Percentiles rank a stretch among this genome's conserved stretches.
Conservation (phyloP, 345 rosid genomes). For the Zanthoxylum bungeanum region DNA sequence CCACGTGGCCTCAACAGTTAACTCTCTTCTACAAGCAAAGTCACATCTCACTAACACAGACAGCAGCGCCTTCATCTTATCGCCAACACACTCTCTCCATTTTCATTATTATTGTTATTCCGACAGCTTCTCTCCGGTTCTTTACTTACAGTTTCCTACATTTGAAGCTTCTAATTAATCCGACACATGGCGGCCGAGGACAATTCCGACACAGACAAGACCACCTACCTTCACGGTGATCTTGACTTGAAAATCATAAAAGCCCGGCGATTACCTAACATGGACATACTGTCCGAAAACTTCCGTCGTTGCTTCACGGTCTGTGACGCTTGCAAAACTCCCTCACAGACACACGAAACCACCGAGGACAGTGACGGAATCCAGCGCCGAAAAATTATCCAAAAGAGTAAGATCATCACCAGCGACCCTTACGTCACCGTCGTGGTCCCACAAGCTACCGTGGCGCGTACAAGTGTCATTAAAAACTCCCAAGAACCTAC, state of each 20-base stretch:
- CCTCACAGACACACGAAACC: background rate
- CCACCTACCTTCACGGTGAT: conserved; percentile 67
- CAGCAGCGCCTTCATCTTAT: background rate
- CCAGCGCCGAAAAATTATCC: conserved; percentile 17
- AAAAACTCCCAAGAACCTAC: conserved; percentile 60
- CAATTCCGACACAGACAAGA: background rate
- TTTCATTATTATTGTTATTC: too few relatives aligned
- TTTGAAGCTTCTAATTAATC: background rate
- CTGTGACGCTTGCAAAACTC: conserved; percentile 33
- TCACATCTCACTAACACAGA: background rate
- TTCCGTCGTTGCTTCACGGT: conserved; percentile 45
- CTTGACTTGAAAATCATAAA: conserved; percentile 56
- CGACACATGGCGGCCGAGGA: conserved; percentile 1
- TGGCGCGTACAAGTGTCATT: conserved; percentile 78
- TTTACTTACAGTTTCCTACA: background rate
- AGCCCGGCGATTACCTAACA: conserved; percentile 67
- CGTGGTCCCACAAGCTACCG: conserved; percentile 77
- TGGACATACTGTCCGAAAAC: conserved; percentile 50
- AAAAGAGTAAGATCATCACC: conserved; percentile 51
- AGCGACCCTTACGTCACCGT: conserved; percentile 89
- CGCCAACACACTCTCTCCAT: background rate
- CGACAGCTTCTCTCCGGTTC: background rate
- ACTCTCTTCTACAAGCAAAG: background rate
- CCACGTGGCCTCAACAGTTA: background rate
- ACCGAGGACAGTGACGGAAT: background rate